phyloP scores from a whole-genome alignment of 306 rosid genomes.

The Cyamopsis tetragonoloba region DNA sequence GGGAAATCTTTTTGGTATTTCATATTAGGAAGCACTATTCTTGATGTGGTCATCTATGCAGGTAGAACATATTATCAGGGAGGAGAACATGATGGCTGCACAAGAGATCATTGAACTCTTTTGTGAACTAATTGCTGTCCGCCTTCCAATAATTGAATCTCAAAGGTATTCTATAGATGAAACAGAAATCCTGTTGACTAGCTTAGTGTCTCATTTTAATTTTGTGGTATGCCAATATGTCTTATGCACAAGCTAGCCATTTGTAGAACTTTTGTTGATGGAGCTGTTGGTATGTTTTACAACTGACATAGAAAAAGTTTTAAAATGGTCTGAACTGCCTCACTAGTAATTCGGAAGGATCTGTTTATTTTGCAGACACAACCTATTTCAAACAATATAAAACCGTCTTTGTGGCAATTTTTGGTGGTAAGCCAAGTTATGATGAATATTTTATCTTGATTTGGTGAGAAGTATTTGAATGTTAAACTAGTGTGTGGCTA shows the following conservation, averaged over 20 bases:
- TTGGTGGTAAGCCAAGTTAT: background rate
- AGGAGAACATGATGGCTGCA: conserved; percentile 98
- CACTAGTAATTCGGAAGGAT: background rate
- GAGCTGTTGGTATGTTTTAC: background rate
- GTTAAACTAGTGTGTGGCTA: background rate
- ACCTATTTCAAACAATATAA: background rate
- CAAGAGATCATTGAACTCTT: conserved; percentile 90
- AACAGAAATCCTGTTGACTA: background rate
- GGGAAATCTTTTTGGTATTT: background rate
- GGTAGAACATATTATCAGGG: conserved; percentile 95
- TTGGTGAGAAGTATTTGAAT: background rate
- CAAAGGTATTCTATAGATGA: conserved; percentile 55
- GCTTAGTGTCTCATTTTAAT: conserved; percentile 10
- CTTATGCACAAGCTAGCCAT: background rate
- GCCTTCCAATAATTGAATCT: conserved; percentile 86
- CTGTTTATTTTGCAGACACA: background rate
- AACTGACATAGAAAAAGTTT: background rate
- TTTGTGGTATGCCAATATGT: background rate
- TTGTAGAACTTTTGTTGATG: background rate
- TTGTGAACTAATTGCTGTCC: conserved; percentile 75
- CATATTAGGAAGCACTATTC: background rate
- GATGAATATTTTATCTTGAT: background rate
- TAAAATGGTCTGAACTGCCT: background rate
- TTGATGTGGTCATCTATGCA: conserved; percentile 28
- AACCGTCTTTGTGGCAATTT: background rate